Evolutionary conservation across 768 basidiomycete genomes (phyloP).

Genomic region (Panellus pusillus): DNA sequence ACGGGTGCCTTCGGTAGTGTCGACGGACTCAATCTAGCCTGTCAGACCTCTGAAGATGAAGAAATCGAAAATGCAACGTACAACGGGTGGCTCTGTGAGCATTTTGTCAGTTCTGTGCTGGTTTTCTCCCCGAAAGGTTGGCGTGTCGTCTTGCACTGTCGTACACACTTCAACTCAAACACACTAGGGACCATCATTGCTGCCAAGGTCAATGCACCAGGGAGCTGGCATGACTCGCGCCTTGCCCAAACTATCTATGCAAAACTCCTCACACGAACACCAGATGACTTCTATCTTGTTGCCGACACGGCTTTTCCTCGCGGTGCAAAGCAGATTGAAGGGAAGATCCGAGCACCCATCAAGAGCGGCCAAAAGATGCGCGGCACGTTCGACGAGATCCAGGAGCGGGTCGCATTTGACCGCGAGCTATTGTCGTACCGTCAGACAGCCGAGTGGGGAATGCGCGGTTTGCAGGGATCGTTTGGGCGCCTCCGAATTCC

Average conservation of each 20-base stretch:
- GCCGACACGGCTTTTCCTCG: constrained; percentile 37
- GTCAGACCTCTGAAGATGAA: constrained; percentile 23
- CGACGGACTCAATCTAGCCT: constrained; percentile 25
- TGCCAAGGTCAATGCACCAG: constrained; percentile 19
- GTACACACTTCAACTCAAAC: too few species aligned
- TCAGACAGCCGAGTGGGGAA: constrained; percentile 38
- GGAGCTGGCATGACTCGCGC: constrained; percentile 38
- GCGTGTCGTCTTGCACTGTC: neutral
- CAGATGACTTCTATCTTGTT: constrained; percentile 31
- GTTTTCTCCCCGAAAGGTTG: constrained; percentile 19
- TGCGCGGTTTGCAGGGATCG: constrained; percentile 31
- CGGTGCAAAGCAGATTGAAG: constrained; percentile 19
- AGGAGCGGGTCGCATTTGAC: constrained; percentile 20
- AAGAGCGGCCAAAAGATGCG: constrained; percentile 21
- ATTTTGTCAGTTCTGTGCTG: constrained; percentile 29
- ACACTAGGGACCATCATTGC: neutral
- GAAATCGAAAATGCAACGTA: constrained; percentile 35
- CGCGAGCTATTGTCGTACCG: constrained; percentile 29
- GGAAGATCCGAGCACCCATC: constrained; percentile 27
- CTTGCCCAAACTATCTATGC: constrained; percentile 30
- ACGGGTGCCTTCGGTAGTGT: constrained; percentile 28
- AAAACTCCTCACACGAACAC: constrained; percentile 25
- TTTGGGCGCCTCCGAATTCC: constrained; percentile 35
- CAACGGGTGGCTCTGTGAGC: constrained; percentile 34
- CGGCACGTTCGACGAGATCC: neutral